Conservation (phyloP, 2,329 filamentous ascomycete species). For the Fusarium pilosicola region DNA sequence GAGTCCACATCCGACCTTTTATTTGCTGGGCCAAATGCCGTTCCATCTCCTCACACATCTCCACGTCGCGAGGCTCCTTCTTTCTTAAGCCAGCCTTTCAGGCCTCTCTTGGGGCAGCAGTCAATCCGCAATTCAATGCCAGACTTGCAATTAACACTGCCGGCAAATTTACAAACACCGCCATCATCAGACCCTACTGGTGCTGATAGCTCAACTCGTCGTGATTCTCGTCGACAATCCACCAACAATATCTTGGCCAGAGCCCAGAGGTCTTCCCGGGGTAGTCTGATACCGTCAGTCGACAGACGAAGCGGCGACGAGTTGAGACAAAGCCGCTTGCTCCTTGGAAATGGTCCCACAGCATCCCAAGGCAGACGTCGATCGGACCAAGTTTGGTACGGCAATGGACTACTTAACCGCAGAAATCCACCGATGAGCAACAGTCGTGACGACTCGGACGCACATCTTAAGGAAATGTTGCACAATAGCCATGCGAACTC, state of each 20-base stretch:
- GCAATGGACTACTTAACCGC: conserved; percentile 9
- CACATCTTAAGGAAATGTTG: conserved; percentile 20
- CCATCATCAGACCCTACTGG: conserved; percentile 39
- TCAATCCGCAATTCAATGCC: neutral
- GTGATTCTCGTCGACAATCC: conserved; percentile 7
- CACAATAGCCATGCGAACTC: conserved; percentile 14
- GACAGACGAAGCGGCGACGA: conserved; percentile 1
- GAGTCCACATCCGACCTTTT: neutral
- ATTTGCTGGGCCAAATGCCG: conserved; percentile 5
- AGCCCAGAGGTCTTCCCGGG: conserved; percentile 2
- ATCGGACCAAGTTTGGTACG: conserved; percentile 16
- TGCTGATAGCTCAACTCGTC: conserved; percentile 3
- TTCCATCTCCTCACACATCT: conserved; percentile 6
- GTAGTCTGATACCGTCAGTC: neutral
- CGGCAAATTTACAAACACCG: conserved; percentile 37
- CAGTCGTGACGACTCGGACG: conserved; percentile 22
- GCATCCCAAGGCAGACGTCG: conserved; percentile 9
- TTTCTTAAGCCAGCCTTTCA: conserved; percentile 14
- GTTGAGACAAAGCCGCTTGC: conserved; percentile 24
- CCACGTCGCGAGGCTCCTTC: conserved; percentile 4
- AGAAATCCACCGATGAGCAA: conserved; percentile 11
- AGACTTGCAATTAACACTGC: neutral
- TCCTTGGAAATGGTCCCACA: conserved; percentile 8
- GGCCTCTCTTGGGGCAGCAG: conserved; percentile 7
- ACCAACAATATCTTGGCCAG: neutral